Evolutionary conservation across 805 yeast genomes (phyloP).

Genomic region (Ogataea pignaliae): DNA sequence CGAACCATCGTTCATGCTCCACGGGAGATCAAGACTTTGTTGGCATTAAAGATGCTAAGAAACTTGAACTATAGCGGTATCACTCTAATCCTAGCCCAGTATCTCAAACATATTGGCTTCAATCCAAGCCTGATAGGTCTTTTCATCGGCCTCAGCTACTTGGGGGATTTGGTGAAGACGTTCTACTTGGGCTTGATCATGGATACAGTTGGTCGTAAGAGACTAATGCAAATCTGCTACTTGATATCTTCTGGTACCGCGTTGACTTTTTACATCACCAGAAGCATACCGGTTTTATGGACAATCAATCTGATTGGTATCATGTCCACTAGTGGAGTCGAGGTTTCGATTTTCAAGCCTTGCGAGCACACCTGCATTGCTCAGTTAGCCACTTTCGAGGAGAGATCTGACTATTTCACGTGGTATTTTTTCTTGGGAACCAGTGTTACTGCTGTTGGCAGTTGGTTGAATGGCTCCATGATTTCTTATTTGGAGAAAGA

Average conservation of each 20-base stretch:
- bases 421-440: constrained; percentile 53
- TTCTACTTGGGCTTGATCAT: constrained; percentile 42
- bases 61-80: constrained; percentile 36
- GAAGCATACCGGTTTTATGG: constrained; percentile 33
- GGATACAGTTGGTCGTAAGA: constrained; percentile 44
- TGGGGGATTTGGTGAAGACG: constrained; percentile 50
- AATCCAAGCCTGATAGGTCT: constrained; percentile 42
- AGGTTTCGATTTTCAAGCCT: constrained; percentile 55
- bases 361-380: constrained; percentile 53
- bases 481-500: constrained; percentile 18
- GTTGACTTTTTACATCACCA: constrained; percentile 31
- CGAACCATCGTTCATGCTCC: constrained; percentile 28
- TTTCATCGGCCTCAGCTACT: constrained; percentile 43
- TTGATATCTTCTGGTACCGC: constrained; percentile 41
- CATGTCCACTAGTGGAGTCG: constrained; percentile 56
- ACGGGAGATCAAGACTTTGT: constrained; percentile 31
- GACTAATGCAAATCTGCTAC: constrained; percentile 36
- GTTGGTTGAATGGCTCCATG: constrained; percentile 35
- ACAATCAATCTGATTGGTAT: constrained; percentile 43
- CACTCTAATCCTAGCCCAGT: constrained; percentile 39
- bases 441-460: constrained; percentile 43
- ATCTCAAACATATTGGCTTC: constrained; percentile 38
- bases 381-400: constrained; percentile 35
- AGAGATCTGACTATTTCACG: constrained; percentile 51
- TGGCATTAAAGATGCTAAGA: constrained; percentile 32